These are phyloP conservation scores for Boletellus deceptivus DNA, from an alignment of 1,284 basidiomycete species.

Conservation along the genomic window DNA sequence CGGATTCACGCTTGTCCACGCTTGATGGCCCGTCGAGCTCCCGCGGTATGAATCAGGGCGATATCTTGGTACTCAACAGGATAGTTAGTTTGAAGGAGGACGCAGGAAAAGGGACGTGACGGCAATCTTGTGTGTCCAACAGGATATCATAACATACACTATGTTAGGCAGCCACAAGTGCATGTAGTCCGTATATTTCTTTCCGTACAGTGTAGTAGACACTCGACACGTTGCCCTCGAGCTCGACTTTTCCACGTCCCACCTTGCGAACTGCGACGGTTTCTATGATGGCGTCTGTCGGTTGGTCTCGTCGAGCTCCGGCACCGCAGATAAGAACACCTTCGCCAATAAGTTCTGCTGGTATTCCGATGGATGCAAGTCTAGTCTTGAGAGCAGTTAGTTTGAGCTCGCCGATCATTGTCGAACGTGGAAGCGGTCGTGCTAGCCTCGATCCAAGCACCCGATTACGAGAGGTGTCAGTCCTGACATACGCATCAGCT, in stretches of 20 bases:
- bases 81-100: conserved; percentile 98
- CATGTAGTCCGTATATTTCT: conserved; percentile 88
- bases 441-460: conserved; percentile 61
- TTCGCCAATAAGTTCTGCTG: conserved; percentile 91
- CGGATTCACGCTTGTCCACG: conserved; percentile 69
- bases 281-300: conserved; percentile 56
- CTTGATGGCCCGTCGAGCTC: conserved; percentile 53
- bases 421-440: conserved; percentile 72
- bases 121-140: background rate
- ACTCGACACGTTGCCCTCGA: conserved; percentile 87
- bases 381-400: conserved; percentile 82
- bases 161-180: conserved; percentile 69
- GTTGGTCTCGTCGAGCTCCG: conserved; percentile 47
- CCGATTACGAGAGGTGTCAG: conserved; percentile 35
- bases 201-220: conserved; percentile 85
- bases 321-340: conserved; percentile 91
- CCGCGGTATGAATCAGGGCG: conserved; percentile 57
- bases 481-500: conserved; percentile 25
- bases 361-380: conserved; percentile 70
- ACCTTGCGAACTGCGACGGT: conserved; percentile 88
- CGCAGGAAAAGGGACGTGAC: conserved; percentile 61
- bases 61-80: conserved; percentile 85
- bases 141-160: conserved; percentile 12
- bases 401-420: conserved; percentile 95
- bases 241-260: conserved; percentile 76